phyloP scores from a whole-genome alignment of 1,284 basidiomycete species.

The Leccinum angustisporum region DNA sequence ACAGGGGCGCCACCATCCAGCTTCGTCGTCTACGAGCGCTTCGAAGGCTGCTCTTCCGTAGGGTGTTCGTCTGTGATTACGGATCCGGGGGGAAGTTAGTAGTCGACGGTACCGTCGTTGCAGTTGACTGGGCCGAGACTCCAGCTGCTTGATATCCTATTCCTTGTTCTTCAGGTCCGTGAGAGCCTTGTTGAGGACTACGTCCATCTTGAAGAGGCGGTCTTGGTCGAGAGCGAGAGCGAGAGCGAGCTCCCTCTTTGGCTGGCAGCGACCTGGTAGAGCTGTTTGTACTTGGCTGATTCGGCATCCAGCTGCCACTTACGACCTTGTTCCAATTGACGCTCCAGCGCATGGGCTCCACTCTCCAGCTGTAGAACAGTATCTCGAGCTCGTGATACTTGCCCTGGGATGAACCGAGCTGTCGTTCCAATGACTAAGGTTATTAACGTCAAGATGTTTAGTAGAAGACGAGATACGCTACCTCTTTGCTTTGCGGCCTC shows the following conservation, averaged over 20 bases:
- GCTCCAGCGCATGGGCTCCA: conserved; percentile 73
- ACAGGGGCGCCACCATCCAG: conserved; percentile 14
- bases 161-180: conserved; percentile 81
- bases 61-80: conserved; percentile 3
- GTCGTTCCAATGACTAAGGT: conserved; percentile 61
- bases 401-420: conserved; percentile 68
- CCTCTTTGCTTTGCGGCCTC: conserved; percentile 72
- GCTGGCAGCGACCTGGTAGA: conserved; percentile 49
- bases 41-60: conserved; percentile 13
- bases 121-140: conserved; percentile 41
- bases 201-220: conserved; percentile 70
- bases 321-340: conserved; percentile 67
- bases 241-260: conserved; percentile 60
- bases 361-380: conserved; percentile 80
- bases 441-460: no score
- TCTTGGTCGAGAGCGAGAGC: conserved; percentile 64
- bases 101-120: neutral
- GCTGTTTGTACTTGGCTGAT: no score
- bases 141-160: conserved; percentile 83
- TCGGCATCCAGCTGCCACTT: conserved; percentile 32
- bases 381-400: conserved; percentile 89
- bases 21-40: conserved; percentile 18
- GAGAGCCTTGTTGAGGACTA: conserved; percentile 78
- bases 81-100: neutral
- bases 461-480: conserved; percentile 33